phyloP scores from a whole-genome alignment of 345 rosid species.

The Kernera saxatilis region DNA sequence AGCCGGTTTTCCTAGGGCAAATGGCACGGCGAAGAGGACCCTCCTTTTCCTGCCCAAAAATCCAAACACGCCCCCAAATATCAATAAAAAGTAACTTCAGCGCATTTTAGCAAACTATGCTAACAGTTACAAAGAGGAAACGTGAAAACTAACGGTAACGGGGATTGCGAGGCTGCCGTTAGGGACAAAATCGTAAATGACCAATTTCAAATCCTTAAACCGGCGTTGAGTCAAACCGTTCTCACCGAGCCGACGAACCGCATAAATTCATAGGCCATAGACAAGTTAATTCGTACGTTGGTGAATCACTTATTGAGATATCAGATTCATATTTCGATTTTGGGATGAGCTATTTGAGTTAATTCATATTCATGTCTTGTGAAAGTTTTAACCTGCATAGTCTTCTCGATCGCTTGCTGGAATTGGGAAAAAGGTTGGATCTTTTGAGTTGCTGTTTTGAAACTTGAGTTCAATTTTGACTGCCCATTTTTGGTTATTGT shows the following conservation, averaged over 20 bases:
- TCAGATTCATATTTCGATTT: no score
- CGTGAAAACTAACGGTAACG: constrained; percentile 57
- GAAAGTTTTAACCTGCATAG: neutral
- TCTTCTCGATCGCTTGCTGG: neutral
- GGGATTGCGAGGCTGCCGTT: constrained; percentile 73
- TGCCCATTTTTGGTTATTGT: neutral
- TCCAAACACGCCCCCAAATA: neutral
- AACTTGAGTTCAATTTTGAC: neutral
- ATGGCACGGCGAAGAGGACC: constrained; percentile 53
- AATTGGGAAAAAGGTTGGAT: neutral
- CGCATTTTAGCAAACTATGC: constrained; percentile 12
- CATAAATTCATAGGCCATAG: no score
- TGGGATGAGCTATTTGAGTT: no score
- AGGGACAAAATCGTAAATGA: constrained; percentile 67
- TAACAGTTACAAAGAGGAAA: neutral
- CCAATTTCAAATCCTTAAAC: constrained; percentile 75
- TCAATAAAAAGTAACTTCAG: neutral
- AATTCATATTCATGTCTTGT: neutral
- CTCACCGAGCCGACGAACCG: constrained; percentile 74
- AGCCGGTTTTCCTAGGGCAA: constrained; percentile 78
- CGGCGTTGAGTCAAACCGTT: constrained; percentile 44
- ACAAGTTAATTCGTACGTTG: no score
- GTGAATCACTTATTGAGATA: no score
- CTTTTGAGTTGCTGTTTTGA: neutral
- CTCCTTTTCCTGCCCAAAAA: constrained; percentile 47